Evolutionary conservation across 306 rosid genomes (phyloP), one percentile per base, ranked within the genome.

Genomic region (Sicyos baderoa): DNA sequence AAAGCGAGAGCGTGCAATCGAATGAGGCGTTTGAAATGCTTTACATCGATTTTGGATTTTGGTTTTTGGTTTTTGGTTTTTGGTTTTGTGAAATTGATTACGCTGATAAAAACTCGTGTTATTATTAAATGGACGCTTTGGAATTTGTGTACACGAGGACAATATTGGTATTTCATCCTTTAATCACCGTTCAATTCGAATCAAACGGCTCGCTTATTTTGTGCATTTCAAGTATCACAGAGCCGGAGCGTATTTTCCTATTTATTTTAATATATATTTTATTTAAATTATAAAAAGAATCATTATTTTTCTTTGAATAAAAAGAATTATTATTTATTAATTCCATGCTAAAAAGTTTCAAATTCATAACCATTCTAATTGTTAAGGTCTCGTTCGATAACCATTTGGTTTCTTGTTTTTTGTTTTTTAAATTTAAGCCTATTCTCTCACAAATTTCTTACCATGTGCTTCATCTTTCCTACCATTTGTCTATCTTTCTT

Each of bases 11-110:
- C 76, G 77, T 35, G 84, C 42, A 35, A 35, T 35, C 42, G 6
- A 35, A 35, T 35, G 42, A 29, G 42, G 8, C 84, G 90, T 89
- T 85, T 81, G 68, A 76, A 84, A 84, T 71, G 68, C 13, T 29
- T 25, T 18, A 19, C 9, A 37, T 29, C 32, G 23, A 66, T 47
- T 35, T 29, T 25, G 29, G 29, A 25, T 25, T 25, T 25, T 25
- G 29, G 29, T 1, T 25, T 25, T 25, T 25, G 29, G 29, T 1
- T 25, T 25, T 35, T 7, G 19, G 40, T 9, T 35, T 45, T 66
- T 23, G 70, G 54, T 3, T 63, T 3, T 7, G 52, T 22, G 70
- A 65, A 45, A 9, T 64, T 19, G 42, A 66, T 47, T 66, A 45
- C 55, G 70, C 29, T 40, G 22, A 19, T 19, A 25, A 14, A 64